Base-by-base conservation (phyloP, 1,284 basidiomycete genomes). In the Polyporus tsugae region DNA sequence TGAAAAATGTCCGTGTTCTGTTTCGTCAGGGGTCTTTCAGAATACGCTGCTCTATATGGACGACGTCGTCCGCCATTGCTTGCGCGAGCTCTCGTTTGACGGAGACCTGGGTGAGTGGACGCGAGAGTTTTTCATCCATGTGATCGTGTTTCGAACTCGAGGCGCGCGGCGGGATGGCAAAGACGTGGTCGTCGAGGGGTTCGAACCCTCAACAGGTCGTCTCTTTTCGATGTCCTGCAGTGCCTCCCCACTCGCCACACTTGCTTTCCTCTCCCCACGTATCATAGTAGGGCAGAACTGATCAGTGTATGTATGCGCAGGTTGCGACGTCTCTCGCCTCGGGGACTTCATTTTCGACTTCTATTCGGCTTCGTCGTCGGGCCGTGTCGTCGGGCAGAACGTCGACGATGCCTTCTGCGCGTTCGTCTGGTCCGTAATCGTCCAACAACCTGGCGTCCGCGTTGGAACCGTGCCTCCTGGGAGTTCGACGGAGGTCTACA, bases 391-490 rank as follows among this genome's bases (percentile, higher is more conserved):
- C 59, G 52, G 78, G 2, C 91, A 95, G 75, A 87, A 83, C 60
- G 81, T 91, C 41, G 95, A 97, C 76, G 90, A 91, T 71, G 80
- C 87, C 3, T 95, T 95, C 75, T 89, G 88, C 75, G 87, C 89
- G 0, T 96, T 94, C 76, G 86, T 95, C 19, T 96, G 94, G 92
- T 89, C 89, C 0, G 80, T 93, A 36, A 83, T 96, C 57, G 86
- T 91, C 33, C 86, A 89, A 71, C 90, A 94, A 72, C 87, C 91
- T 0, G 88, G 88, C 11, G 87, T 95, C 49, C 84, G 85, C 61
- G 87, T 96, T 13, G 94, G 95, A 9, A 84, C 82, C 0, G 80
- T 90, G 0, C 91, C 91, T 1, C 78, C 82, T 2, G 88, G 86
- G 3, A 80, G 83, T 29, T 81, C 84, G 11, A 84, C 87, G 15